These are phyloP conservation scores for Pythium aristosporum DNA, from an alignment of 352 stramenopile genomes.

Conservation along the genomic window DNA sequence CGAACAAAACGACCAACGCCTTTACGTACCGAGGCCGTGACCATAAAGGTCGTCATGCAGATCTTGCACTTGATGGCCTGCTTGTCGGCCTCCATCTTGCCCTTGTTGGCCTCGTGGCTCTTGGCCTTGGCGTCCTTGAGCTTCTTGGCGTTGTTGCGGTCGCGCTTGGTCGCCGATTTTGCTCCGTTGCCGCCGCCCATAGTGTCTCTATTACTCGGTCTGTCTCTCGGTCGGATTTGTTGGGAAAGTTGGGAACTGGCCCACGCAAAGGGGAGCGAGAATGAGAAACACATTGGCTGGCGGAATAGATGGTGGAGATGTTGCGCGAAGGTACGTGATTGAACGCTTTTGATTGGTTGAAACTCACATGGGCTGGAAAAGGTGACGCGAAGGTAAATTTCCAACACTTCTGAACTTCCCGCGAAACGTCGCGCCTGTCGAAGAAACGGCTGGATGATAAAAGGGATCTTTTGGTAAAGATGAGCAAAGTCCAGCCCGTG, in stretches of 20 bases:
- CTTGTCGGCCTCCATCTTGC: slow-evolving; percentile 82
- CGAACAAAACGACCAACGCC: not conserved
- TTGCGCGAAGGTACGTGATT: slow-evolving; percentile 12
- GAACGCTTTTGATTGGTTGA: slow-evolving; percentile 5
- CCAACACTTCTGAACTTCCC: not conserved
- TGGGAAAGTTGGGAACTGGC: not conserved
- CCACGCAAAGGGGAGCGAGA: not conserved
- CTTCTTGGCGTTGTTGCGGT: slow-evolving; percentile 86
- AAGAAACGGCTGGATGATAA: not conserved
- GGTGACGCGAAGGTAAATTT: slow-evolving; percentile 27
- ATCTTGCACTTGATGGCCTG: slow-evolving; percentile 86
- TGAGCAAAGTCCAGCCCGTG: slow-evolving; percentile 22
- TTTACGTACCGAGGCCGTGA: slow-evolving; percentile 72
- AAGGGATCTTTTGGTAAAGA: not conserved
- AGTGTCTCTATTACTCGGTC: slow-evolving; percentile 15
- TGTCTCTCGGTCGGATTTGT: not conserved
- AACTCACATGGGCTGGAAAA: not conserved
- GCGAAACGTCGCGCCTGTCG: slow-evolving; percentile 19
- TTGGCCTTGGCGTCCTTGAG: slow-evolving; percentile 81
- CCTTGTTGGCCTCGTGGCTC: slow-evolving; percentile 75
- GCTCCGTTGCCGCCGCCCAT: slow-evolving; percentile 86
- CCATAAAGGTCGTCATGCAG: slow-evolving; percentile 87
- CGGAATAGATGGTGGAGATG: slow-evolving; percentile 10
- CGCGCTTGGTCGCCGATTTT: slow-evolving; percentile 76
- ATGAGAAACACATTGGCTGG: slow-evolving; percentile 14